Conservation (phyloP, 768 basidiomycete species). For the Steccherinum ochraceum region DNA sequence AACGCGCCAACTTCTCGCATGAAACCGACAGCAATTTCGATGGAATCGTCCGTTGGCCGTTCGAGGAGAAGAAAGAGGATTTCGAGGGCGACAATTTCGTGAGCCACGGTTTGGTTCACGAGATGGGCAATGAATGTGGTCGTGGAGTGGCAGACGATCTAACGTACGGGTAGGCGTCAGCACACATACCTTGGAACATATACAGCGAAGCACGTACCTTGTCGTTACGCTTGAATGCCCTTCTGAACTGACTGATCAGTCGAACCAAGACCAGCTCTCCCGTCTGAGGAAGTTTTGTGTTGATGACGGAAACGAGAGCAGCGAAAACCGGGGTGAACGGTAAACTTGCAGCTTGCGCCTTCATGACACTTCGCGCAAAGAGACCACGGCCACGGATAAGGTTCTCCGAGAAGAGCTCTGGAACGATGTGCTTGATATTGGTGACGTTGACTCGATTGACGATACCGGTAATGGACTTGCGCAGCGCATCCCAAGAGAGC, state of each 20-base stretch:
- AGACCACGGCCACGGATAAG: slow-evolving; percentile 89
- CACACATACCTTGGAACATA: slow-evolving; percentile 1
- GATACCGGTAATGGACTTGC: slow-evolving; percentile 97
- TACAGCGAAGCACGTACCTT: slow-evolving; percentile 52
- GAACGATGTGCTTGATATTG: slow-evolving; percentile 92
- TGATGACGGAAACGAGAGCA: slow-evolving; percentile 88
- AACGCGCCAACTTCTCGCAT: slow-evolving; percentile 97
- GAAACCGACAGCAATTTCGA: slow-evolving; percentile 97
- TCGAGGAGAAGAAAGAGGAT: slow-evolving; percentile 95
- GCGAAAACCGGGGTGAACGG: slow-evolving; percentile 98
- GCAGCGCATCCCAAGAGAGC: slow-evolving; percentile 94
- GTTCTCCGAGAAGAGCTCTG: slow-evolving; percentile 91
- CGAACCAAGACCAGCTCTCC: slow-evolving; percentile 88
- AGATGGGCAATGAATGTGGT: slow-evolving; percentile 62
- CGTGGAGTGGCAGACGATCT: slow-evolving; percentile 89
- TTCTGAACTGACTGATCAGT: slow-evolving; percentile 90
- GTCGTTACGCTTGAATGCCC: slow-evolving; percentile 95
- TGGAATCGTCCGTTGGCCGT: slow-evolving; percentile 93
- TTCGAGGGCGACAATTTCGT: slow-evolving; percentile 91
- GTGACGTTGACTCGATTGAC: slow-evolving; percentile 97
- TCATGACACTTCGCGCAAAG: slow-evolving; percentile 94
- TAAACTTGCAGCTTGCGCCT: slow-evolving; percentile 93
- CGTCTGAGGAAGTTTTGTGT: slow-evolving; percentile 94
- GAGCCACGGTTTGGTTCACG: slow-evolving; percentile 89
- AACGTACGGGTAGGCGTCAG: not conserved